phyloP scores from a whole-genome alignment of 768 basidiomycete genomes.

The Chalciporus pseudorubinellus region DNA sequence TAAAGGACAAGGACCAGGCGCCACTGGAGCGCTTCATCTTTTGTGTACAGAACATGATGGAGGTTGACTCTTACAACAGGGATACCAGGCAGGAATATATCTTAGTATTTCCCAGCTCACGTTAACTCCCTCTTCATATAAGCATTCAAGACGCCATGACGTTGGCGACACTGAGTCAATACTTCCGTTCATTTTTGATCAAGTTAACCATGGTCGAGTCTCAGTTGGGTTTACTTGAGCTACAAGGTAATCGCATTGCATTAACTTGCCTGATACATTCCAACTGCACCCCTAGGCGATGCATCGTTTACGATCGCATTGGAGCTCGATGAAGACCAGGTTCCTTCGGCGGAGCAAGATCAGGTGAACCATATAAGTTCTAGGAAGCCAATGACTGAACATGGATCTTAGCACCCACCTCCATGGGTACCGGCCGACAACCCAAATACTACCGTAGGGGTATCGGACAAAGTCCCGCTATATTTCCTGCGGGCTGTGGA shows the following conservation, averaged over 20 bases:
- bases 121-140: slow-evolving; percentile 5
- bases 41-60: slow-evolving; percentile 77
- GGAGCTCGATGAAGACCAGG: slow-evolving; percentile 68
- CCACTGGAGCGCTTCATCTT: slow-evolving; percentile 91
- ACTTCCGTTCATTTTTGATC: slow-evolving; percentile 79
- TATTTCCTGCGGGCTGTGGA: slow-evolving; percentile 79
- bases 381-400: not conserved
- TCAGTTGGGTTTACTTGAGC: slow-evolving; percentile 57
- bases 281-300: slow-evolving; percentile 46
- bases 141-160: slow-evolving; percentile 76
- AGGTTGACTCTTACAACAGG: slow-evolving; percentile 67
- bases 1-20: slow-evolving; percentile 77
- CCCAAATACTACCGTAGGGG: slow-evolving; percentile 66
- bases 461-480: slow-evolving; percentile 63
- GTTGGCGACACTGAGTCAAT: slow-evolving; percentile 58
- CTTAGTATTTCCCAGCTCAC: not conserved
- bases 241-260: slow-evolving; percentile 42
- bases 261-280: not conserved
- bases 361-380: slow-evolving; percentile 36
- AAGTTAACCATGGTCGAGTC: slow-evolving; percentile 78
- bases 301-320: slow-evolving; percentile 80
- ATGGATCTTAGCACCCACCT: slow-evolving; percentile 53
- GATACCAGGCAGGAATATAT: slow-evolving; percentile 52
- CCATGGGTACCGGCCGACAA: slow-evolving; percentile 77
- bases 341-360: slow-evolving; percentile 49